Conservation (phyloP, 108 stramenopile species). For the Chaetoceros tenuissimus region DNA sequence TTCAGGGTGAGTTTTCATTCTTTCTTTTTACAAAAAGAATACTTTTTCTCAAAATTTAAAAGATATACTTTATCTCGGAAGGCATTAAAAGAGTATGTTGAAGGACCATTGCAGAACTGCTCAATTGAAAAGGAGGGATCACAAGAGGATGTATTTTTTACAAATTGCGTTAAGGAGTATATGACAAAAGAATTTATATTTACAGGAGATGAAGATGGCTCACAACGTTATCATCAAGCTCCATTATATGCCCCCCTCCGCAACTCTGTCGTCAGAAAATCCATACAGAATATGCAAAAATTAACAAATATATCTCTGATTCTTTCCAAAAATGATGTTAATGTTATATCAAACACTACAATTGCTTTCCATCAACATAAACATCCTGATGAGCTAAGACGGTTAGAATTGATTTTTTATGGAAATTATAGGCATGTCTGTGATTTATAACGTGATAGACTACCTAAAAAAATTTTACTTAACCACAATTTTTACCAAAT, state of each 20-base stretch:
- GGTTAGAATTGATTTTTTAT: background rate
- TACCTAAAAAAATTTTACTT: too few relatives aligned
- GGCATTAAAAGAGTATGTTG: background rate
- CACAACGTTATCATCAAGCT: background rate
- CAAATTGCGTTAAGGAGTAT: background rate
- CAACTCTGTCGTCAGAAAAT: background rate
- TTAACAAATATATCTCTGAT: background rate
- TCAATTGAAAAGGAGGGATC: background rate
- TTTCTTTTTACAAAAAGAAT: too few relatives aligned
- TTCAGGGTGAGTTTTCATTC: conserved; percentile 3
- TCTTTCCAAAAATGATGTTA: background rate
- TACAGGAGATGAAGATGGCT: background rate
- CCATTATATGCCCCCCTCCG: background rate
- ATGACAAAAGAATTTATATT: background rate
- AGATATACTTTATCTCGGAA: too few relatives aligned
- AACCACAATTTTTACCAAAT: too few relatives aligned
- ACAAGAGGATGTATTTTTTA: background rate
- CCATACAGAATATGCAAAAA: background rate
- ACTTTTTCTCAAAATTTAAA: too few relatives aligned
- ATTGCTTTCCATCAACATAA: background rate
- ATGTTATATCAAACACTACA: background rate
- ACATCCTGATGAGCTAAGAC: background rate
- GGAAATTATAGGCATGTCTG: too few relatives aligned
- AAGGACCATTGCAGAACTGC: background rate
- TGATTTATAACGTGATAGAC: too few relatives aligned